These are phyloP conservation scores for Trypanosoma melophagium DNA, from an alignment of 208 protist genomes.

Conservation along the genomic window DNA sequence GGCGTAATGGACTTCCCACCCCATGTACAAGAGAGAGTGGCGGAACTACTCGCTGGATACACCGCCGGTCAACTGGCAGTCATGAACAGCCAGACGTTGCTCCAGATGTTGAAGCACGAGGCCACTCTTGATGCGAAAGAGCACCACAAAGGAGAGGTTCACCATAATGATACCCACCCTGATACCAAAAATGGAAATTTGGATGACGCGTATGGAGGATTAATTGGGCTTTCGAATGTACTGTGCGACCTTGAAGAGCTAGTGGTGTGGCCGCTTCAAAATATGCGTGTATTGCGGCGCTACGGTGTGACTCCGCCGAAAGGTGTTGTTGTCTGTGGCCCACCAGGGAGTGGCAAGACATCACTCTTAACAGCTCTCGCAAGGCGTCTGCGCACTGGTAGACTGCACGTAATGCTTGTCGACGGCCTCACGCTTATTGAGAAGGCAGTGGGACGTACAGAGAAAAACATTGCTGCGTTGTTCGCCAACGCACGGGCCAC, in stretches of 20 bases:
- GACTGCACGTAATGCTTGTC: conserved; percentile 64
- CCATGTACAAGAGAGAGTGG: conserved; percentile 12
- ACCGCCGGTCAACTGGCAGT: conserved; percentile 20
- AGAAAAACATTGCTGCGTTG: conserved; percentile 84
- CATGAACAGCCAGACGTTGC: background rate
- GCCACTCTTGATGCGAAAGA: conserved; percentile 4
- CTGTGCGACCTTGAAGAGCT: conserved; percentile 65
- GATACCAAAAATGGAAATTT: background rate
- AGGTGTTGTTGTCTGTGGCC: conserved; percentile 80
- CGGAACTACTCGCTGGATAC: conserved; percentile 13
- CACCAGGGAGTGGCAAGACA: conserved; percentile 86
- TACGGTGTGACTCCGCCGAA: conserved; percentile 50
- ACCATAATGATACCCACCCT: conserved; percentile 18
- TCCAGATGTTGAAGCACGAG: conserved; percentile 24
- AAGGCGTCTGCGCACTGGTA: conserved; percentile 36
- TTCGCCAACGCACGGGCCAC: conserved; percentile 70
- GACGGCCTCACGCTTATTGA: conserved; percentile 78
- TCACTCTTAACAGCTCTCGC: conserved; percentile 60
- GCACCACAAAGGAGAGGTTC: conserved; percentile 9
- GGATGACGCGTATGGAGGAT: conserved; percentile 32
- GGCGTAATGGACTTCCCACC: conserved; percentile 7
- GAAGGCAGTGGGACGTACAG: conserved; percentile 87
- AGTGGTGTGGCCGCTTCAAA: conserved; percentile 78
- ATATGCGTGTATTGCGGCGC: conserved; percentile 38
- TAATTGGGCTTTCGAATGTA: conserved; percentile 59